Conservation (phyloP, 1,284 basidiomycete genomes). For the Heliocybe sulcata region DNA sequence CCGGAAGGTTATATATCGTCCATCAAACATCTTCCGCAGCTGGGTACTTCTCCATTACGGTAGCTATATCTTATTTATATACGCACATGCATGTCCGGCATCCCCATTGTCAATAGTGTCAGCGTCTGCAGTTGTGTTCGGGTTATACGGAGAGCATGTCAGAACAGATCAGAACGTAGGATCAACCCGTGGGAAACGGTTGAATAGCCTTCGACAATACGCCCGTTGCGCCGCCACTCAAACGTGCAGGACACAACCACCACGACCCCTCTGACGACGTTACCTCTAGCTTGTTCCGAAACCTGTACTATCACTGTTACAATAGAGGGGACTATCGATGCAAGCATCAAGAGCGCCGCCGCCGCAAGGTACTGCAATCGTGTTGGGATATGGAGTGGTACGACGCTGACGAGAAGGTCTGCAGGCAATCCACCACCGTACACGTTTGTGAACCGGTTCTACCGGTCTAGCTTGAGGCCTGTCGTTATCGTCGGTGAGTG, state of each 20-base stretch:
- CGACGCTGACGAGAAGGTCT: slow-evolving; percentile 23
- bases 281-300: background rate
- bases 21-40: too few relatives aligned
- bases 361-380: background rate
- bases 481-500: slow-evolving; percentile 47
- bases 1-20: too few relatives aligned
- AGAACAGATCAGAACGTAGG: too few relatives aligned
- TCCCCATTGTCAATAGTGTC: too few relatives aligned
- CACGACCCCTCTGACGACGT: background rate
- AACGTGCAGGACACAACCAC: slow-evolving; percentile 1
- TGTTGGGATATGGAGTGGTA: background rate
- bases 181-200: too few relatives aligned
- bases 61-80: too few relatives aligned
- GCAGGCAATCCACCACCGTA: slow-evolving; percentile 41
- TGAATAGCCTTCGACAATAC: too few relatives aligned
- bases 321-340: background rate
- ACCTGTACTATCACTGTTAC: background rate
- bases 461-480: slow-evolving; percentile 48
- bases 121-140: too few relatives aligned
- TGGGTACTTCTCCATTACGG: too few relatives aligned
- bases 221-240: too few relatives aligned
- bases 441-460: slow-evolving; percentile 48
- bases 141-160: too few relatives aligned
- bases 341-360: background rate
- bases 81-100: too few relatives aligned